A percentile compares a stretch with the other conserved stretches of the same genome.
Conservation (phyloP, 805 yeast genomes). For the Candida ipomoeae region DNA sequence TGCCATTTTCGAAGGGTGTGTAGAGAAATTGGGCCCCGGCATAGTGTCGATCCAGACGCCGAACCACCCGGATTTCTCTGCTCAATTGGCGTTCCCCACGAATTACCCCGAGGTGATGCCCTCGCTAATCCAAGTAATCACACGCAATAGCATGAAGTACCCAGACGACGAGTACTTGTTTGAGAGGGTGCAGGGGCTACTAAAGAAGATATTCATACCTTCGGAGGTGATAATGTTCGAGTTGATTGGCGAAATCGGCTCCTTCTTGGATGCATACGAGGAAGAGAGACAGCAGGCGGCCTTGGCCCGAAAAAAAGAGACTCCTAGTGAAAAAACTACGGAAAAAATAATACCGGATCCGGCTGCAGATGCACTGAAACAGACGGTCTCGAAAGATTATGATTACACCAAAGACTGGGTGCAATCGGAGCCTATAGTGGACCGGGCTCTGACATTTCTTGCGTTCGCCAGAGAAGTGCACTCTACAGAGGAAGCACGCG, state of each 20-base stretch:
- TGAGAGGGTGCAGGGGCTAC: conserved; percentile 43
- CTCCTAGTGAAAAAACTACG: background rate
- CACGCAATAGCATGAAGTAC: conserved; percentile 32
- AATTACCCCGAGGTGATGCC: conserved; percentile 69
- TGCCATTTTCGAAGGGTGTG: conserved; percentile 76
- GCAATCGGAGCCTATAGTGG: conserved; percentile 70
- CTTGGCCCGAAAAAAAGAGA: background rate
- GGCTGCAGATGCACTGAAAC: background rate
- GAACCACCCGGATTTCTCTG: conserved; percentile 52
- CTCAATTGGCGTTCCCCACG: conserved; percentile 71
- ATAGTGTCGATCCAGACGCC: conserved; percentile 53
- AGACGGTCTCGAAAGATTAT: background rate
- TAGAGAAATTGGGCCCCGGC: conserved; percentile 35
- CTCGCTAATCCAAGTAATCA: conserved; percentile 52
- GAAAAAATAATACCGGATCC: background rate
- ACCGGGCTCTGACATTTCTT: conserved; percentile 80
- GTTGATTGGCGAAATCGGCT: conserved; percentile 60
- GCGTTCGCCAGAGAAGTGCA: conserved; percentile 65
- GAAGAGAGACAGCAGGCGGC: conserved; percentile 8
- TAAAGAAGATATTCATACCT: conserved; percentile 44
- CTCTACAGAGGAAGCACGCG: conserved; percentile 64
- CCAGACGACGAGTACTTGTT: conserved; percentile 43
- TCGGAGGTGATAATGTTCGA: conserved; percentile 82
- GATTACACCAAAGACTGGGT: conserved; percentile 72
- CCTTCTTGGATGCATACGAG: conserved; percentile 37